Evolutionary conservation across 495 filamentous ascomycete genomes (phyloP).

Genomic region (Penicillium turbatum): DNA sequence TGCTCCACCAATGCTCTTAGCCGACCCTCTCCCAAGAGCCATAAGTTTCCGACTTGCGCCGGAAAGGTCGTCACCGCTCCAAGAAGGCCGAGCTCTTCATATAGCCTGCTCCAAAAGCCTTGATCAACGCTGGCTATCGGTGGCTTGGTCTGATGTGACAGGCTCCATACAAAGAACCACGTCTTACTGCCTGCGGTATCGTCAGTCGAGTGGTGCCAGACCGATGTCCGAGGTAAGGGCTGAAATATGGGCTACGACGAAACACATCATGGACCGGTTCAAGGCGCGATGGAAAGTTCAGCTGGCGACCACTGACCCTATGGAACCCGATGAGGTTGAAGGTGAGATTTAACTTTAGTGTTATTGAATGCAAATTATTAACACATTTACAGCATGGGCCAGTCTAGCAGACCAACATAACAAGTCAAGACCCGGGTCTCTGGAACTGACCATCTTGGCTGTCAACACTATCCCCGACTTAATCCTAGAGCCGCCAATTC

Average conservation of each 20-base stretch:
- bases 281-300: constrained; percentile 78
- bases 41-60: constrained; percentile 76
- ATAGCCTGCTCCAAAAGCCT: constrained; percentile 78
- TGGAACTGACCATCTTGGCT: constrained; percentile 57
- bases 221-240: constrained; percentile 58
- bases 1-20: constrained; percentile 71
- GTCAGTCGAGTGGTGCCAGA: constrained; percentile 52
- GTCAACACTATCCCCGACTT: constrained; percentile 64
- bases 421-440: constrained; percentile 42
- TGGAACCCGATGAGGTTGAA: constrained; percentile 72
- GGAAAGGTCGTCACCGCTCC: constrained; percentile 57
- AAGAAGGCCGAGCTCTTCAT: constrained; percentile 80
- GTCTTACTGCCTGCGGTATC: constrained; percentile 72
- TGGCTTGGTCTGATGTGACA: constrained; percentile 85
- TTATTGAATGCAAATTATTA: not conserved
- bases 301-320: constrained; percentile 66
- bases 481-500: constrained; percentile 44
- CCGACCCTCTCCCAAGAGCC: constrained; percentile 61
- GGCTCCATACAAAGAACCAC: constrained; percentile 73
- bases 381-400: constrained; percentile 39
- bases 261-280: constrained; percentile 64
- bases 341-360: constrained; percentile 22
- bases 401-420: constrained; percentile 42
- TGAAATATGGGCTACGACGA: constrained; percentile 84
- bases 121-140: constrained; percentile 82